Evolutionary conservation across 139 green algal genomes (phyloP).

Genomic region (Chlamydomonas applanata): DNA sequence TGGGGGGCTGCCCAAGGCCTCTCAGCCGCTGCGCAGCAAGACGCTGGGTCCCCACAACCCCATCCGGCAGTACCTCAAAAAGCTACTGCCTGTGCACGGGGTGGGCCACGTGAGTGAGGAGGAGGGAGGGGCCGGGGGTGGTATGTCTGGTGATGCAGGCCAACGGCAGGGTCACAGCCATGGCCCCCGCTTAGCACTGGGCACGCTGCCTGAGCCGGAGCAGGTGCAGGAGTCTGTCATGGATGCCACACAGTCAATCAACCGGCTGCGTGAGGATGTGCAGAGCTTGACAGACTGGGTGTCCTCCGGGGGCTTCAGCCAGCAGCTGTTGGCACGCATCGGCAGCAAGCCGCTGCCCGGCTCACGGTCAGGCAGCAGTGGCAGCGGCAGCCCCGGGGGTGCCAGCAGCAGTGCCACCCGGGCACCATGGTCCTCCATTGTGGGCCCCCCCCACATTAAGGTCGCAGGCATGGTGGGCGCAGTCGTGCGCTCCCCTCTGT

Average conservation of each 20-base stretch:
- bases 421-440: constrained; percentile 17
- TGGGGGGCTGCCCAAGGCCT: not conserved
- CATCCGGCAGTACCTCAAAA: constrained; percentile 15
- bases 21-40: constrained; percentile 13
- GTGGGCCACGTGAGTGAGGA: not conserved
- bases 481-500: constrained; percentile 17
- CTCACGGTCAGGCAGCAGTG: not conserved
- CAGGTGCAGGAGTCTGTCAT: constrained; percentile 31
- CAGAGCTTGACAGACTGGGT: constrained; percentile 33
- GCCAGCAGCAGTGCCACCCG: not conserved
- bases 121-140: not conserved
- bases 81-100: not conserved
- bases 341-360: not conserved
- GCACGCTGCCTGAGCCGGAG: not conserved
- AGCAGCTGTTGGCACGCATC: constrained; percentile 12
- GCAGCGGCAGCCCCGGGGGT: not conserved
- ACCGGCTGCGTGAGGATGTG: constrained; percentile 37
- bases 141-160: not conserved
- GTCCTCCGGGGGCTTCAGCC: constrained; percentile 1
- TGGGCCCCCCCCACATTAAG: constrained; percentile 26
- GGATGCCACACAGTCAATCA: constrained; percentile 33
- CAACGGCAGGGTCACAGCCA: not conserved
- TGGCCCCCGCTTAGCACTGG: not conserved
- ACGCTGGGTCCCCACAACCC: constrained; percentile 26
- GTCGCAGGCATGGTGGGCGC: constrained; percentile 36